phyloP scores from a whole-genome alignment of 2,329 filamentous ascomycete genomes.

The Seiridium cupressi region DNA sequence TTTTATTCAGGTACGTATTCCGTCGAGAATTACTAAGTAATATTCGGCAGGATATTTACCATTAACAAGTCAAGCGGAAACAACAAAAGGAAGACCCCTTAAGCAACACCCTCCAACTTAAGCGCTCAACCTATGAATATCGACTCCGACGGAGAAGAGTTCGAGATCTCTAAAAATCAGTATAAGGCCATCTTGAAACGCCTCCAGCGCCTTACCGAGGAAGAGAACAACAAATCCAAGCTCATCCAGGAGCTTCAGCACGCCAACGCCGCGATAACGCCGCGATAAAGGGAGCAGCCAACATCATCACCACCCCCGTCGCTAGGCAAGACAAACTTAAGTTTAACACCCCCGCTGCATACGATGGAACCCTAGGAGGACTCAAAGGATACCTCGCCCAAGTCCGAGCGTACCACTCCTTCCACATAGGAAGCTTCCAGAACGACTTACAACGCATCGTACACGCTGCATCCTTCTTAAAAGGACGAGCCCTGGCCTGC shows the following conservation, averaged over 20 bases:
- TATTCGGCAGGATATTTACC: background rate
- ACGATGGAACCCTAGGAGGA: no score
- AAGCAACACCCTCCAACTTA: no score
- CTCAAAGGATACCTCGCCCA: background rate
- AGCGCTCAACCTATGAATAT: no score
- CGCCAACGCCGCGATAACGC: background rate
- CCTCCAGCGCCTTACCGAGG: background rate
- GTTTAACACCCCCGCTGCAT: background rate
- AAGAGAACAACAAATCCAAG: background rate
- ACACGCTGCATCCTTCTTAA: background rate
- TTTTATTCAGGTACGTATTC: slow-evolving; percentile 1
- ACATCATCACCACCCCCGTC: background rate
- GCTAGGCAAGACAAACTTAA: background rate
- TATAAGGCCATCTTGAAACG: no score
- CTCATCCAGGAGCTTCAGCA: background rate
- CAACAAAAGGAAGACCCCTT: background rate
- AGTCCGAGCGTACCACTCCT: no score
- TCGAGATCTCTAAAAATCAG: no score
- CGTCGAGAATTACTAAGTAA: background rate
- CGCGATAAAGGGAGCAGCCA: no score
- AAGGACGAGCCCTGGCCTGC: no score
- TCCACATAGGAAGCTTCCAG: background rate
- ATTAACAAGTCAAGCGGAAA: background rate
- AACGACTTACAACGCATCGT: background rate
- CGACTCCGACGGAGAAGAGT: background rate